phyloP scores from a whole-genome alignment of 306 rosid genomes.

The Casuarina cunninghamiana region DNA sequence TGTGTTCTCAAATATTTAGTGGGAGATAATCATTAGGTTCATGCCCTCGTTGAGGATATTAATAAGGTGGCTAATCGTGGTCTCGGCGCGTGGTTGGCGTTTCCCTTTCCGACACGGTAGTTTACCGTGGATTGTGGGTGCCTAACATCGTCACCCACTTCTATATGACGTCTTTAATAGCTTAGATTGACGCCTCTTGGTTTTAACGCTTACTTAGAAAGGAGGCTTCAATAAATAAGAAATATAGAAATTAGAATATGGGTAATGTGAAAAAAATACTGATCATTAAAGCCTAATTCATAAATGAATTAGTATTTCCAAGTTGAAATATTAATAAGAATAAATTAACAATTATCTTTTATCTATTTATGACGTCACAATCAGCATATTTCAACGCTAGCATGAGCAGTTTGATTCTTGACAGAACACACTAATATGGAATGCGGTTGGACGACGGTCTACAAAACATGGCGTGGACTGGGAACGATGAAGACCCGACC shows the following conservation, averaged over 20 bases:
- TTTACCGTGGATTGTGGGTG: slow-evolving; percentile 16
- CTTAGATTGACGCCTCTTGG: not conserved
- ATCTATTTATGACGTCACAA: too few species aligned
- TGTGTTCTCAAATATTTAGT: too few species aligned
- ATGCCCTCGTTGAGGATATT: too few species aligned
- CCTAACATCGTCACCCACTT: slow-evolving; percentile 23
- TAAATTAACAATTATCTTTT: too few species aligned
- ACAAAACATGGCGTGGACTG: slow-evolving; percentile 18
- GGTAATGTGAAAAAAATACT: too few species aligned
- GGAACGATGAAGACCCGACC: not conserved
- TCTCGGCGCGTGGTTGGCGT: not conserved
- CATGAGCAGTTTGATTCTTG: not conserved
- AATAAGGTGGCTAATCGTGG: not conserved
- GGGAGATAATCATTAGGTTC: too few species aligned
- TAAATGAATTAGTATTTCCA: too few species aligned
- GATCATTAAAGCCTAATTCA: too few species aligned
- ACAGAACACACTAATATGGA: not conserved
- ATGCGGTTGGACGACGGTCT: slow-evolving; percentile 13
- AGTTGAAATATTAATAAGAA: too few species aligned
- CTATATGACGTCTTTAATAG: slow-evolving; percentile 22
- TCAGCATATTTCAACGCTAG: slow-evolving; percentile 15
- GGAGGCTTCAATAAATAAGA: too few species aligned
- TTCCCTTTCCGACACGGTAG: slow-evolving; percentile 38
- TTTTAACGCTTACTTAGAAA: too few species aligned
- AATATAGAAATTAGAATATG: too few species aligned